phyloP scores from a whole-genome alignment of 2,329 filamentous ascomycete genomes.

The Hypomyces rosellus region DNA sequence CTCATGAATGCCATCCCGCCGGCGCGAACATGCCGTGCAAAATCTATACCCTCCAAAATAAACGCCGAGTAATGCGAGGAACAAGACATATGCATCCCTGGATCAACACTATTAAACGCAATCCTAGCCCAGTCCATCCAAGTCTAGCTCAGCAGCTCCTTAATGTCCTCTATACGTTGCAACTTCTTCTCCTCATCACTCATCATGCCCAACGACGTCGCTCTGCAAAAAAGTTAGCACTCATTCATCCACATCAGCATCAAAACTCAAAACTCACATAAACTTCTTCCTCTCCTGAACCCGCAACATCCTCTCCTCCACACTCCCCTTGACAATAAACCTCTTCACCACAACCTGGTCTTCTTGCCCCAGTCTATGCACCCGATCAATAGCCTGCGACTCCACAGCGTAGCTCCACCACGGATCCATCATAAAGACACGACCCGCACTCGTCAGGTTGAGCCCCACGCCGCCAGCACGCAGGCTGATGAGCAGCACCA shows the following conservation, averaged over 20 bases:
- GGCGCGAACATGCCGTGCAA: background rate
- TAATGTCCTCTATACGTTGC: slow-evolving; percentile 88
- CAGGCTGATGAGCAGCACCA: slow-evolving; percentile 75
- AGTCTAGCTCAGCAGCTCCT: slow-evolving; percentile 66
- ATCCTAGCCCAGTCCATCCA: background rate
- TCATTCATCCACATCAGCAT: background rate
- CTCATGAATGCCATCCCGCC: background rate
- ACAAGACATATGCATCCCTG: background rate
- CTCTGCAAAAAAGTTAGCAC: slow-evolving; percentile 45
- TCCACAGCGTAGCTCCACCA: slow-evolving; percentile 99
- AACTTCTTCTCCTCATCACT: slow-evolving; percentile 87
- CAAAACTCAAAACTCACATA: slow-evolving; percentile 64
- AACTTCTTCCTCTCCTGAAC: slow-evolving; percentile 96
- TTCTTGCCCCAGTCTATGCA: slow-evolving; percentile 93
- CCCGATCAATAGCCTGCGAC: slow-evolving; percentile 93
- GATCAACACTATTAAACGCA: background rate
- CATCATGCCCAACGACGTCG: slow-evolving; percentile 93
- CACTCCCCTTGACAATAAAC: slow-evolving; percentile 84
- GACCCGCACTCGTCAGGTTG: slow-evolving; percentile 80
- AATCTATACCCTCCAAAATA: background rate
- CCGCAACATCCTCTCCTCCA: slow-evolving; percentile 90
- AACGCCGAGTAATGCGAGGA: background rate
- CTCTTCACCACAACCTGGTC: slow-evolving; percentile 78
- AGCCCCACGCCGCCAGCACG: slow-evolving; percentile 89
- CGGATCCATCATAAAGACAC: slow-evolving; percentile 98